These are phyloP conservation scores for Backusella luteola DNA, from an alignment of 192 early-diverging fungal species.

Conservation along the genomic window DNA sequence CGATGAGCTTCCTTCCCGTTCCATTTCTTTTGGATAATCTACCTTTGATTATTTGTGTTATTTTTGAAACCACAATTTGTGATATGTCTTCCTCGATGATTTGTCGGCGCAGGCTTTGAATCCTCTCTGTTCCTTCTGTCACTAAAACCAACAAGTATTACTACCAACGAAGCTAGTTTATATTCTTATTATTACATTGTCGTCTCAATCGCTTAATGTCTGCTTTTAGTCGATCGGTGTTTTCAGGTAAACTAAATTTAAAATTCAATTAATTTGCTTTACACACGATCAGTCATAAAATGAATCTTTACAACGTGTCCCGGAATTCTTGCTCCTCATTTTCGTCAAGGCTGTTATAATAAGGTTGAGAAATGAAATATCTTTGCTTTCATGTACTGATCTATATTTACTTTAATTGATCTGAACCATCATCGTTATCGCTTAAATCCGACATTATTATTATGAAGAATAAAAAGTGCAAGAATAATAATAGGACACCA, in stretches of 20 bases:
- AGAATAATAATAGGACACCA: neutral
- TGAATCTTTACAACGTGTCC: neutral
- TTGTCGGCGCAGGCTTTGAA: neutral
- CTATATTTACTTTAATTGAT: neutral
- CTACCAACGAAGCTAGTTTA: neutral
- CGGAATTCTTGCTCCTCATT: neutral
- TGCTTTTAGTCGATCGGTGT: neutral
- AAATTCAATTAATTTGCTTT: neutral
- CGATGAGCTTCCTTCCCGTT: neutral
- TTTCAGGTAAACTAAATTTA: neutral
- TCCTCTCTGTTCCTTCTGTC: neutral
- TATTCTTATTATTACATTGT: neutral
- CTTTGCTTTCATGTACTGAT: neutral
- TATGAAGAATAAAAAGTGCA: neutral
- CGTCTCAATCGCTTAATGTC: neutral
- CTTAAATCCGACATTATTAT: conserved; percentile 6
- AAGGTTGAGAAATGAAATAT: neutral
- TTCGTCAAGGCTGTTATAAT: neutral
- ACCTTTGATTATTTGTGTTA: neutral
- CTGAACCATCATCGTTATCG: neutral
- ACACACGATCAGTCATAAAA: neutral
- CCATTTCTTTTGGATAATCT: neutral
- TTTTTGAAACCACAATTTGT: neutral
- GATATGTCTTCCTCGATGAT: neutral
- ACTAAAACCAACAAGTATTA: neutral